Evolutionary conservation across 1,284 basidiomycete genomes (phyloP), one percentile per base, ranked within the genome.

Genomic region (Sanghuangporus baumii): DNA sequence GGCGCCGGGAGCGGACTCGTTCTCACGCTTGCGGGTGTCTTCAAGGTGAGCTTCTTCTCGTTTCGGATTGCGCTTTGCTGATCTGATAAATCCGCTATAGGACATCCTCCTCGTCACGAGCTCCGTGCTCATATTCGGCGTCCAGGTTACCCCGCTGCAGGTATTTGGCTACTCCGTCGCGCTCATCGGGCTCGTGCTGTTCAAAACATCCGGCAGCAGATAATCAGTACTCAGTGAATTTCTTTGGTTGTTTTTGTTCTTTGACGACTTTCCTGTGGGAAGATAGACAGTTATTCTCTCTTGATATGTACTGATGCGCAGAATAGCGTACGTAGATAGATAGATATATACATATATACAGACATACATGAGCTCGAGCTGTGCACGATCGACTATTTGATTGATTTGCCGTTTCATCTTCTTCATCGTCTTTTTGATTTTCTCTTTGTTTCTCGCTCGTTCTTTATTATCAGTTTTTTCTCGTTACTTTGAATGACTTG

Each of bases 61-160:
- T 26, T 20, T 52, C 43, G n/a, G 8, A 2, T 37, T 6, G n/a
- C 36, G 31, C 34, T 34, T 52, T 26, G 26, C 68, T 59, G 23
- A 46, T 23, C 7, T 50, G 52, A n/a, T 12, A 16, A 51, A 16
- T 43, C 18, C 14, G 36, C 14, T 38, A 23, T 50, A 91, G 89
- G 95, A 98, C 74, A 98, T 98, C 67, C 82, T 98, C 41, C 87
- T 98, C 67, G 95, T 99, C 76, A 81, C 87, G 5, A 94, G 93
- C 56, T 93, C 91, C 2, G 94, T 96, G 61, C 74, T 94, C 65
- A 78, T 97, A 65, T 95, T 96, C 70, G 88, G 91, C 52, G 84
- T 85, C 43, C 73, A 76, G 31, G 87, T 98, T 70, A 93, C 93
- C 20, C 83, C 87, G 1, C 74, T 96, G 23, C 96, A 99, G 74